A percentile compares a stretch with the other conserved stretches of the same genome.
These are phyloP conservation scores for Aegilops speltoides DNA, from an alignment of 176 grass and related monocot genomes.

Conservation along the genomic window DNA sequence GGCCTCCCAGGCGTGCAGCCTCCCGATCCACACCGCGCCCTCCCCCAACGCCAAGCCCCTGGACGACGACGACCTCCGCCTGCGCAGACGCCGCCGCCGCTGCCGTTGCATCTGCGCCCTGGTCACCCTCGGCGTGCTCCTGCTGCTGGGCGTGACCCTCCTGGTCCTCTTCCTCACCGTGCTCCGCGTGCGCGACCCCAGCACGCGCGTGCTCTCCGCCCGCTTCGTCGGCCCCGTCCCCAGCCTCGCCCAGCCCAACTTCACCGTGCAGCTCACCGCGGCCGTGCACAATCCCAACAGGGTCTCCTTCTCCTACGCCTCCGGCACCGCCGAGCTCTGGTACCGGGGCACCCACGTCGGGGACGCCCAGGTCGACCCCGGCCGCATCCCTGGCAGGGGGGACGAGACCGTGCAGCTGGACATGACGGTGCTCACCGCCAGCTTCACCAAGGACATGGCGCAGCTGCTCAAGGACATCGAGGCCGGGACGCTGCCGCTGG, in stretches of 20 bases:
- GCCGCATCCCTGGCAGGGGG: slow-evolving; percentile 45
- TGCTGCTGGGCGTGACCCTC: slow-evolving; percentile 38
- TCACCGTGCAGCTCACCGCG: slow-evolving; percentile 58
- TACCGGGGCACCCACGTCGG: slow-evolving; percentile 54
- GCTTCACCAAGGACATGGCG: neutral
- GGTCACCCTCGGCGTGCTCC: slow-evolving; percentile 16
- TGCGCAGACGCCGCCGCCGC: neutral
- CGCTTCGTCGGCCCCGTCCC: slow-evolving; percentile 39
- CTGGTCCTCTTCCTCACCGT: slow-evolving; percentile 66
- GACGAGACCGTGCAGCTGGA: slow-evolving; percentile 21
- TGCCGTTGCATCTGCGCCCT: slow-evolving; percentile 27
- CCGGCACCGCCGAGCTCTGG: slow-evolving; percentile 34
- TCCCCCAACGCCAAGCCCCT: neutral
- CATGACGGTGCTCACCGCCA: slow-evolving; percentile 50
- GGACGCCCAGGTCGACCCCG: slow-evolving; percentile 41
- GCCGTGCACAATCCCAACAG: slow-evolving; percentile 69
- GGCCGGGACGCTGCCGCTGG: slow-evolving; percentile 32
- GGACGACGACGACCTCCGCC: neutral
- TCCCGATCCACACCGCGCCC: neutral
- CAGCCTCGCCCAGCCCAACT: slow-evolving; percentile 44
- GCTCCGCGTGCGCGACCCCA: slow-evolving; percentile 61
- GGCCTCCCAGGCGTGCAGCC: neutral
- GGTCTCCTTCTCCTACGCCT: slow-evolving; percentile 54
- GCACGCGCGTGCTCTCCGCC: slow-evolving; percentile 43
- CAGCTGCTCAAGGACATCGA: slow-evolving; percentile 33